Base-by-base conservation (phyloP, 176 grass and related monocot genomes). In the Thalia dealbata region DNA sequence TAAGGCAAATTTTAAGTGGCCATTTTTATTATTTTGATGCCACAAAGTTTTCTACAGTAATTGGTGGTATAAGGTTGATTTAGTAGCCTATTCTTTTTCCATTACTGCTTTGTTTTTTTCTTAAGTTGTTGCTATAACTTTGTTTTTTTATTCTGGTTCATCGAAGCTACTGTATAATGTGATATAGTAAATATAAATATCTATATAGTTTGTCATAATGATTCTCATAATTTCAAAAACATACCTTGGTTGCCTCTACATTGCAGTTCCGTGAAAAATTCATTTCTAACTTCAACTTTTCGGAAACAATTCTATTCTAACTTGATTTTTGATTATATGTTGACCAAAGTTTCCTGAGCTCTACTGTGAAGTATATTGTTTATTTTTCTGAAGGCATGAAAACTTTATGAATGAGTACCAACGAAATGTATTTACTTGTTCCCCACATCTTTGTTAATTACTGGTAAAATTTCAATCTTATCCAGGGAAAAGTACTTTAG, bases 401-500 rank as follows among this genome's bases (percentile, higher is more conserved):
- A 63, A 28, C 26, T 14, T 9, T 6, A 7, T 15, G 12, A 63
- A 28, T 63, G 10, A 58, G 14, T n/a, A 19, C 22, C 12, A 28
- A 11, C 28, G 61, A 63, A 29, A 63, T 14, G 1, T 28, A 32
- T 35, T 14, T 19, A n/a, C n/a, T 3, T 65, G 35, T 44, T 68
- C 43, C 32, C 15, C 22, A 2, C 8, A 63, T 63, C 11, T 48
- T 29, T 6, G 4, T 63, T 62, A 21, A 38, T 42, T 13, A 68
- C 2, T 43, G 16, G 42, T 16, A 4, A 43, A 23, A 0, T 68
- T 68, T 6, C 19, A 67, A 67, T 27, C 10, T 65, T 65, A 35
- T 63, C 67, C 84, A 91, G 92, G 92, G 63, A 96, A 96, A 86
- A 96, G 93, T 78, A 96, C 93, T 7, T 83, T 96, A 59, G 93